Conservation (phyloP, 2,329 filamentous ascomycete species). For the Colletotrichum sojae region DNA sequence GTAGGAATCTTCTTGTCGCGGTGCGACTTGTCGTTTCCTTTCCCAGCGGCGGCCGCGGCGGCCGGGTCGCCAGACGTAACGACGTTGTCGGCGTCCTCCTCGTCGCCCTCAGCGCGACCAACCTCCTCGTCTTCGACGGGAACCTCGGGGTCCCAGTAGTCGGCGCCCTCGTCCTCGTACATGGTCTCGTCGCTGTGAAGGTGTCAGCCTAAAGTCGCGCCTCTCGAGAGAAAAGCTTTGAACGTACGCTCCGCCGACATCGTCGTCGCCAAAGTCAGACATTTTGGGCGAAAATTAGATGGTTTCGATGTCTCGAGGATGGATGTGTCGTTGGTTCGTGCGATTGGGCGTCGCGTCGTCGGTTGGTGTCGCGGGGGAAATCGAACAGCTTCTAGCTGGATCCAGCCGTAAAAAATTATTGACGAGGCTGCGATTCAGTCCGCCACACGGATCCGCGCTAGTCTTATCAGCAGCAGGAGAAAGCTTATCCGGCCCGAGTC, state of each 20-base stretch:
- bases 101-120: constrained; percentile 66
- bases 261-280: constrained; percentile 82
- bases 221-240: constrained; percentile 25
- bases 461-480: constrained; percentile 27
- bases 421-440: constrained; percentile 41
- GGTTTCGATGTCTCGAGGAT: background rate
- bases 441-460: constrained; percentile 19
- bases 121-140: constrained; percentile 69
- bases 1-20: constrained; percentile 92
- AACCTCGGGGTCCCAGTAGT: constrained; percentile 63
- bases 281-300: constrained; percentile 57
- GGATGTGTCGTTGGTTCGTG: background rate
- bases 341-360: constrained; percentile 11
- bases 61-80: constrained; percentile 74
- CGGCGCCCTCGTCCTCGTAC: constrained; percentile 76
- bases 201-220: constrained; percentile 20
- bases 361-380: constrained; percentile 30
- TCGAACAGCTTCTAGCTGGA: constrained; percentile 17
- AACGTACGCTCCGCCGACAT: constrained; percentile 44
- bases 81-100: constrained; percentile 72
- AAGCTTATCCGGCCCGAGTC: constrained; percentile 38
- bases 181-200: constrained; percentile 74
- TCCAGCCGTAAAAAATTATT: constrained; percentile 42
- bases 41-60: constrained; percentile 68
- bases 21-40: constrained; percentile 68